Percentiles rank a stretch among this genome's conserved stretches.
These are phyloP conservation scores for Pleurotus cornucopiae DNA, from an alignment of 768 basidiomycete genomes.

Conservation along the genomic window DNA sequence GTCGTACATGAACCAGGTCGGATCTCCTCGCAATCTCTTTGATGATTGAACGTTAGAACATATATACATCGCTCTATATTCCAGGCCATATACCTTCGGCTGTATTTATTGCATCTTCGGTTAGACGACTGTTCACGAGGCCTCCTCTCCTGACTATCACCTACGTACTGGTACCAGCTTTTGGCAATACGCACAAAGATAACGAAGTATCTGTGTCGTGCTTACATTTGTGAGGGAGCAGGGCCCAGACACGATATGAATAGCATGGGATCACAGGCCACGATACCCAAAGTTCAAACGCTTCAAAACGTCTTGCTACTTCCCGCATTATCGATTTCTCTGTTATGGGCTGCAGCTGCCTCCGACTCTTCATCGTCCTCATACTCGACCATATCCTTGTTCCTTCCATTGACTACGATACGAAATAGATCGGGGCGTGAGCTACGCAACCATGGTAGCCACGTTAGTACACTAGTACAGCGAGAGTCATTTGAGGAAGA, in stretches of 20 bases:
- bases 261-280: too few relatives aligned
- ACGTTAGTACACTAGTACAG: neutral
- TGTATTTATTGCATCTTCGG: too few relatives aligned
- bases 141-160: too few relatives aligned
- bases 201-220: too few relatives aligned
- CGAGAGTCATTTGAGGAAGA: neutral
- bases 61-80: too few relatives aligned
- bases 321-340: neutral
- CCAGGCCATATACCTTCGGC: too few relatives aligned
- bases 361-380: neutral
- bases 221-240: too few relatives aligned
- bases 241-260: too few relatives aligned
- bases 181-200: too few relatives aligned
- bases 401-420: neutral
- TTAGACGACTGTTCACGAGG: too few relatives aligned
- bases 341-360: neutral
- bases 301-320: neutral
- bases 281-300: neutral
- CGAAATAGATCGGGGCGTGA: neutral
- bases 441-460: neutral
- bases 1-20: slow-evolving; percentile 56
- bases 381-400: neutral
- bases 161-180: too few relatives aligned
- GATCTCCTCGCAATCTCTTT: slow-evolving; percentile 36
- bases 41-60: slow-evolving; percentile 24